Evolutionary conservation across 495 filamentous ascomycete species (phyloP).

Genomic region (Letharia lupina): DNA sequence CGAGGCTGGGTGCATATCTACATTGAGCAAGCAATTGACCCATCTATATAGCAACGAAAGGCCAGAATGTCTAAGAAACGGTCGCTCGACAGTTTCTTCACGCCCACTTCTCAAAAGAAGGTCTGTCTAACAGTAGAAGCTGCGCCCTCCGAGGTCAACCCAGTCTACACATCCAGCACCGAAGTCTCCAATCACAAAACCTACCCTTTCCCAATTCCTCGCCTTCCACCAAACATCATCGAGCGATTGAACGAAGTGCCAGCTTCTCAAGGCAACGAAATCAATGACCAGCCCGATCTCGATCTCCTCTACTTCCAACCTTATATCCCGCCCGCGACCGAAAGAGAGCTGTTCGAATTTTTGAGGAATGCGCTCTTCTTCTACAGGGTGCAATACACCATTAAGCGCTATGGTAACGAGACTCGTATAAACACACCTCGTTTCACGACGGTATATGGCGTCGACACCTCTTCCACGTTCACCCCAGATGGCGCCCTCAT

Average conservation of each 20-base stretch:
- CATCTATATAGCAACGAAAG: not conserved
- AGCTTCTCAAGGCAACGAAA: constrained; percentile 31
- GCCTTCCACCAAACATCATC: constrained; percentile 41
- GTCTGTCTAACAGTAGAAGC: constrained; percentile 10
- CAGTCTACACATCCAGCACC: not conserved
- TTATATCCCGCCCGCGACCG: constrained; percentile 45
- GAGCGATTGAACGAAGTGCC: constrained; percentile 33
- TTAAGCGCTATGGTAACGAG: constrained; percentile 49
- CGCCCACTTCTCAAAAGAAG: constrained; percentile 35
- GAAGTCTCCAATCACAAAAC: constrained; percentile 40
- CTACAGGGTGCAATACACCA: constrained; percentile 63
- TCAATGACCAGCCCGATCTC: constrained; percentile 55
- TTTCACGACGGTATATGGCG: constrained; percentile 63
- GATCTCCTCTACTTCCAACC: constrained; percentile 63
- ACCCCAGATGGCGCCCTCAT: constrained; percentile 35
- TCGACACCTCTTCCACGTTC: constrained; percentile 52
- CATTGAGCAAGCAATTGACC: not conserved
- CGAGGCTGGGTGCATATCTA: too few species aligned
- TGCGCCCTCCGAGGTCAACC: constrained; percentile 1
- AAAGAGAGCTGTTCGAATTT: constrained; percentile 55
- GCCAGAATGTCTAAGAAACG: constrained; percentile 34
- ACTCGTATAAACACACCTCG: constrained; percentile 58
- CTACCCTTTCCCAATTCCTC: constrained; percentile 55
- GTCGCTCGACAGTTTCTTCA: constrained; percentile 46
- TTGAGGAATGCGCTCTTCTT: constrained; percentile 56